Evolutionary conservation across 371 early-diverging fungal genomes (phyloP), one percentile per base, ranked within the genome.

Genomic region (Lichtheimia ornata): DNA sequence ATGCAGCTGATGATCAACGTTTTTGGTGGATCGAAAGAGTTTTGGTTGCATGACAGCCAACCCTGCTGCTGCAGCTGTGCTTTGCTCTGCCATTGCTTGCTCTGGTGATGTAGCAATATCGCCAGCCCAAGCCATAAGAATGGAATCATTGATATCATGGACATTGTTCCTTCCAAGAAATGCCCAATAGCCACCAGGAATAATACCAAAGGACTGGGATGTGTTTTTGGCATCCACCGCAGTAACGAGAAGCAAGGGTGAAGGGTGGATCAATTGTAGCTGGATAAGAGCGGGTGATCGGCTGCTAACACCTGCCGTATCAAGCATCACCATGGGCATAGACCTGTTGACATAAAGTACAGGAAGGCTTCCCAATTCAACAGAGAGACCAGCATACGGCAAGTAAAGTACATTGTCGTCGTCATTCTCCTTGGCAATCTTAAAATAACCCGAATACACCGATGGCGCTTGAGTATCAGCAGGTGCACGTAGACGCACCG

Each of bases 351-450:
- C 53, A 12, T 69, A 20, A 0, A 80, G 62, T 3, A 80, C 75
- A n/a, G 72, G 73, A 5, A 80, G 18, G 0, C 54, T 51, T 1
- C 52, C 52, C n/a, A 80, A 47, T 43, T 50, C 65, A 2, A 66
- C 27, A 1, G 75, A 71, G 1, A 80, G 49, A 2, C 80, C 80
- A 17, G 80, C 80, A 57, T 80, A 80, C 11, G 80, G 77, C 25
- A 80, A 57, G 43, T 70, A 65, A 28, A 67, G 61, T 2, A 53
- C 47, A 30, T 66, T 58, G 17, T 50, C 44, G 1, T 40, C 40
- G 0, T 57, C 63, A 9, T 52, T 50, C 3, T 41, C 58, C 40
- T 70, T 70, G 0, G 60, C 53, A 2, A 79, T 51, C 3, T 50
- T 47, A 41, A 80, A 65, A 50, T 66, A 76, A 0, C 80, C 80